Conservation (phyloP, 23 red algal genomes). For the Chondrus crispus region DNA sequence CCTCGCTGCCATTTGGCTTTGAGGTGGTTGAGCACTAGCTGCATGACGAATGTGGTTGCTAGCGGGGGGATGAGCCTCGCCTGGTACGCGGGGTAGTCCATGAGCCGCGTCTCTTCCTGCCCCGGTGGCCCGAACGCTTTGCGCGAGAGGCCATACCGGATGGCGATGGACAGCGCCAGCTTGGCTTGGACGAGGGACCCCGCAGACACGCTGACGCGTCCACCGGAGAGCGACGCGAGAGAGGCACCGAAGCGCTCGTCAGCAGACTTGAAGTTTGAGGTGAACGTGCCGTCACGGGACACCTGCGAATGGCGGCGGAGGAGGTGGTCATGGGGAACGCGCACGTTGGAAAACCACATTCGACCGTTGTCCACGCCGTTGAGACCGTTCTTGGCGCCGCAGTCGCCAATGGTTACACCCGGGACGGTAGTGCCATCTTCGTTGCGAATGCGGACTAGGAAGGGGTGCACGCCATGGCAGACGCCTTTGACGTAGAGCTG, state of each 20-base stretch:
- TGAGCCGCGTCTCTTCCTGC: slow-evolving; percentile 20
- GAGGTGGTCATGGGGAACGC: slow-evolving; percentile 74
- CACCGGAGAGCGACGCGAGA: slow-evolving; percentile 75
- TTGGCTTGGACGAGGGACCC: slow-evolving; percentile 72
- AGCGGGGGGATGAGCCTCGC: slow-evolving; percentile 49
- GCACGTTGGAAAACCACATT: slow-evolving; percentile 94
- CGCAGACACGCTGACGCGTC: slow-evolving; percentile 70
- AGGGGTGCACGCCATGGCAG: slow-evolving; percentile 79
- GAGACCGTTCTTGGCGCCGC: slow-evolving; percentile 87
- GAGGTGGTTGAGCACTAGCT: slow-evolving; percentile 41
- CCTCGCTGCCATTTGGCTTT: slow-evolving; percentile 35
- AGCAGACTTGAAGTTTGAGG: slow-evolving; percentile 49
- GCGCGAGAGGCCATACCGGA: slow-evolving; percentile 74
- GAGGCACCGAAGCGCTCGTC: slow-evolving; percentile 87
- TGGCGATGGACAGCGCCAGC: slow-evolving; percentile 82
- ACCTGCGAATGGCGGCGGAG: slow-evolving; percentile 71
- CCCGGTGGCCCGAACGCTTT: slow-evolving; percentile 52
- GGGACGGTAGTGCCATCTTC: slow-evolving; percentile 42
- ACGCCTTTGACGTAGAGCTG: slow-evolving; percentile 49
- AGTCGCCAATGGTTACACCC: slow-evolving; percentile 73
- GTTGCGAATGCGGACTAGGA: slow-evolving; percentile 84
- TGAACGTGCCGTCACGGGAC: slow-evolving; percentile 69
- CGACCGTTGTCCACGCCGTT: slow-evolving; percentile 98
- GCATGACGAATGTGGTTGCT: slow-evolving; percentile 40
- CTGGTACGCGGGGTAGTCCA: slow-evolving; percentile 61